Percentiles rank a stretch among this genome's conserved stretches.
These are phyloP conservation scores for Stipa capillata DNA, from an alignment of 176 grass and related monocot genomes.

Conservation along the genomic window DNA sequence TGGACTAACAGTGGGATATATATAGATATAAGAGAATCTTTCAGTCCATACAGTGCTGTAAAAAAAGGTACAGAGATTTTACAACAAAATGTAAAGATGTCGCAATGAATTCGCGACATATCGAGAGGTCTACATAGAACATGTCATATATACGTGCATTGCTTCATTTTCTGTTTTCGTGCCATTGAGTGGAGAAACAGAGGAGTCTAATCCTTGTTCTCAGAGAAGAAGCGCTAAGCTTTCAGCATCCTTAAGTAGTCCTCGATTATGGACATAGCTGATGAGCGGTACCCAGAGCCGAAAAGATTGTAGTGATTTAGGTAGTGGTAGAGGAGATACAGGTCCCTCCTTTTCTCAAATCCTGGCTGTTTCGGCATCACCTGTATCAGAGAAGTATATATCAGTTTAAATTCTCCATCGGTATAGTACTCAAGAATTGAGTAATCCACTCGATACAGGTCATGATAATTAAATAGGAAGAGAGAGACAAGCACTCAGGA, in stretches of 20 bases:
- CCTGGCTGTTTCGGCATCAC: slow-evolving; percentile 59
- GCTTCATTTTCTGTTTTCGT: not conserved
- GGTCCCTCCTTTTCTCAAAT: slow-evolving; percentile 54
- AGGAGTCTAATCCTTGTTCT: too few species aligned
- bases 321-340: slow-evolving; percentile 71
- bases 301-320: slow-evolving; percentile 79
- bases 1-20: not conserved
- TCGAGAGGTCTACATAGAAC: not conserved
- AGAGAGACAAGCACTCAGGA: not conserved
- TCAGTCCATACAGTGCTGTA: not conserved
- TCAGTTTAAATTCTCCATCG: not conserved
- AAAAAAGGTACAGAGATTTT: not conserved
- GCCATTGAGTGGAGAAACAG: not conserved
- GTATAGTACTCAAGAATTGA: not conserved
- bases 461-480: not conserved
- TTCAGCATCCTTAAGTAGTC: slow-evolving; percentile 48
- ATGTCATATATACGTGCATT: not conserved
- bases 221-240: slow-evolving; percentile 23
- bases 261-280: slow-evolving; percentile 59
- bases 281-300: slow-evolving; percentile 54
- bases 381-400: slow-evolving; percentile 13
- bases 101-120: not conserved
- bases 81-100: not conserved
- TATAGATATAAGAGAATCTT: not conserved
- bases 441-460: not conserved